Conservation (phyloP, 352 stramenopile species). For the Globisporangium ultimum region DNA sequence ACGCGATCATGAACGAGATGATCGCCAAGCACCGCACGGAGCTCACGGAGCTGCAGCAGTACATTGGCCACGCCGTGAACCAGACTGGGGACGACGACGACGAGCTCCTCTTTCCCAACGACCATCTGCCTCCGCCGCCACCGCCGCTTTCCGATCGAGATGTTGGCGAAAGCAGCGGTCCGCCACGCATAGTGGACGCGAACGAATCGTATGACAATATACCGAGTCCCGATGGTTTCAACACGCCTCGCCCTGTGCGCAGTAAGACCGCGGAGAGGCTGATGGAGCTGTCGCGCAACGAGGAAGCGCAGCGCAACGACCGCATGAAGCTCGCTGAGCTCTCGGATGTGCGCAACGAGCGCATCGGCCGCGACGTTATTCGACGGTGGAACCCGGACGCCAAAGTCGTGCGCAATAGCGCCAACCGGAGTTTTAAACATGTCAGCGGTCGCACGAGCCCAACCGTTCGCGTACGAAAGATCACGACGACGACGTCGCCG, state of each 20-base stretch:
- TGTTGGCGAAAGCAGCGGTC: neutral
- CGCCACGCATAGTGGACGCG: neutral
- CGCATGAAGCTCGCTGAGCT: slow-evolving; percentile 78
- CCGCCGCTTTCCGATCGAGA: slow-evolving; percentile 5
- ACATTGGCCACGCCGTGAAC: slow-evolving; percentile 25
- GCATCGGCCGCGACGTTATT: slow-evolving; percentile 31
- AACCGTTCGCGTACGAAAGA: slow-evolving; percentile 13
- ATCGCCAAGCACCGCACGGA: slow-evolving; percentile 52
- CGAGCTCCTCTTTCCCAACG: slow-evolving; percentile 13
- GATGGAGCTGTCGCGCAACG: slow-evolving; percentile 41
- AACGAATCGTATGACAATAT: slow-evolving; percentile 20
- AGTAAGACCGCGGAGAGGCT: slow-evolving; percentile 42
- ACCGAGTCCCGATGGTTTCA: slow-evolving; percentile 20
- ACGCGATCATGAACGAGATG: slow-evolving; percentile 47
- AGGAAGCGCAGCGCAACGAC: slow-evolving; percentile 47
- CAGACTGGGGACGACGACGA: slow-evolving; percentile 18
- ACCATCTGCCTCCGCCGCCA: slow-evolving; percentile 21
- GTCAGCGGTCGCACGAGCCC: slow-evolving; percentile 24
- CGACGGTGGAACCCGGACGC: slow-evolving; percentile 41
- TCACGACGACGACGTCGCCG: slow-evolving; percentile 28
- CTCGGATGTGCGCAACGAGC: slow-evolving; percentile 62
- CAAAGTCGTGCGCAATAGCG: slow-evolving; percentile 20
- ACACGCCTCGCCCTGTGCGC: slow-evolving; percentile 31
- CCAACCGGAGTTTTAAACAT: slow-evolving; percentile 21
- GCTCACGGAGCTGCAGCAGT: slow-evolving; percentile 49